Evolutionary conservation across 495 filamentous ascomycete genomes (phyloP).

Genomic region (Aspergillus avenaceus): DNA sequence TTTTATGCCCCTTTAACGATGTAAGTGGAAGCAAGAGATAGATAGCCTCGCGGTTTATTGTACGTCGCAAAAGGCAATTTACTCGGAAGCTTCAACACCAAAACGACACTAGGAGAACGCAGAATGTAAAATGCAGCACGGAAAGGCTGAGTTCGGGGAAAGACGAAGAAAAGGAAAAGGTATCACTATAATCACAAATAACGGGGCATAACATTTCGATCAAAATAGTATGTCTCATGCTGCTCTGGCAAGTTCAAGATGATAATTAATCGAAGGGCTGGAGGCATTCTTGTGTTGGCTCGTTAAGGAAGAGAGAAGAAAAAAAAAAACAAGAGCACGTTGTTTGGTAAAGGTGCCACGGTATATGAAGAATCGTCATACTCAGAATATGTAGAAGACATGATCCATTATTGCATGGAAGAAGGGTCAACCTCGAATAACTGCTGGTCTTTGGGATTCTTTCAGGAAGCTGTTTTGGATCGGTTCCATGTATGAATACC

Average conservation of each 20-base stretch:
- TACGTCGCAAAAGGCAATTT: slow-evolving; percentile 36
- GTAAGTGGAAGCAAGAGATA: slow-evolving; percentile 2
- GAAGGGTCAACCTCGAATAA: slow-evolving; percentile 41
- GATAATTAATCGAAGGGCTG: neutral
- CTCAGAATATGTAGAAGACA: slow-evolving; percentile 10
- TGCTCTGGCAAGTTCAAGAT: neutral
- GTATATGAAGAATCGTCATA: slow-evolving; percentile 5
- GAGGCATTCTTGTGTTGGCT: no score
- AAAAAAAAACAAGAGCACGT: neutral
- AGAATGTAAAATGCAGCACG: no score
- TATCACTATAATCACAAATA: neutral
- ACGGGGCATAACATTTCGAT: neutral
- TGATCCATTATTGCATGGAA: slow-evolving; percentile 6
- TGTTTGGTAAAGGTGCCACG: neutral
- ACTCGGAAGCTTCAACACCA: neutral
- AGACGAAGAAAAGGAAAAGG: slow-evolving; percentile 1
- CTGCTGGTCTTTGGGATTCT: slow-evolving; percentile 42
- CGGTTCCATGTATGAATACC: slow-evolving; percentile 36
- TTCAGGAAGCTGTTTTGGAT: slow-evolving; percentile 39
- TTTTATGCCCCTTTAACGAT: neutral
- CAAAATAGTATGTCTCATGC: neutral
- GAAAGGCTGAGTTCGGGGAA: no score
- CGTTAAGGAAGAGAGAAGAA: no score
- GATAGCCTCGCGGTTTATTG: slow-evolving; percentile 39
- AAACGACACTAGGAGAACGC: neutral